Evolutionary conservation across 2,329 filamentous ascomycete genomes (phyloP), one percentile per base, ranked within the genome.

Genomic region (Aspergillus sp.): DNA sequence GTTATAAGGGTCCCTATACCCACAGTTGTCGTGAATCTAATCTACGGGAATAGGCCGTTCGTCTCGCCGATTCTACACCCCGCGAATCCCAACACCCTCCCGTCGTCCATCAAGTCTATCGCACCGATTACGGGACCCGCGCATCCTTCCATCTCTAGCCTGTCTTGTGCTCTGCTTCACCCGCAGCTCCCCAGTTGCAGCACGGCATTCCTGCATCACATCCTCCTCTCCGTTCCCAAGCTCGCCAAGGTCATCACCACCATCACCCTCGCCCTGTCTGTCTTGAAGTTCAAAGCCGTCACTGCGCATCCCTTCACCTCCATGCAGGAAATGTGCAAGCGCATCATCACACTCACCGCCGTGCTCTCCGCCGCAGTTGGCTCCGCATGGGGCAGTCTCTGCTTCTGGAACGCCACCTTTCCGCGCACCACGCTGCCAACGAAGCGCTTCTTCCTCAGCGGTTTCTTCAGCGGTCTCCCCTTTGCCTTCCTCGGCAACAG

Each of bases 141-240:
- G 0, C 91, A 97, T 61, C 91, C 91, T 1, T 81, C 88, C 38
- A 91, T 94, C 64, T 83, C 80, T 7, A 85, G 83, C 28, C 80
- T 96, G 19, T 91, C 88, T 39, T 98, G 93, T 69, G 91, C 91
- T 1, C 78, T 91, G 2, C 80, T 97, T 2, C 91, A 98, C 63
- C 90, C 91, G 0, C 76, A 80, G 12, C 87, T 94, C 58, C 90
- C 91, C 1, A 94, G 87, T 12, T 98, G 91, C 66, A 78, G 85
- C 34, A 86, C 87, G 29, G 94, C 88, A 3, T 94, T 90, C 64
- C 72, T 96, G 41, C 86, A 87, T 50, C 94, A 93, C 69, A 91
- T 87, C 79, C 80, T 95, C 48, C 79, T 81, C 46, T 84, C 88
- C 1, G 93, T 95, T 66, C 89, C 90, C 0, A 75, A 79, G 1